Evolutionary conservation across 345 rosid genomes (phyloP), one percentile per base, ranked within the genome.

Genomic region (Rhizophora mangle): DNA sequence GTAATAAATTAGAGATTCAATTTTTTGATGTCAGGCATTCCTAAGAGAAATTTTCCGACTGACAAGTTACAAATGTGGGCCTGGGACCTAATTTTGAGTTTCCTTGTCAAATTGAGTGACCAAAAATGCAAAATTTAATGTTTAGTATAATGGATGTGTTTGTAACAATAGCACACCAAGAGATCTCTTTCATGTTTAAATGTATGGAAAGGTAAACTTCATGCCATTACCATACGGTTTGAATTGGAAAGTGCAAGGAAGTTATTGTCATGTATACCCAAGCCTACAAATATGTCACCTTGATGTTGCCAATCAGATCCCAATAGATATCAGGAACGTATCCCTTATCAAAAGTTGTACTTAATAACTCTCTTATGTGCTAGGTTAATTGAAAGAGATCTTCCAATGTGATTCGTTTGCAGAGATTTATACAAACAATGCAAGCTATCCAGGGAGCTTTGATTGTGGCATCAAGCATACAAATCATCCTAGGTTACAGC

Each of bases 401-500:
- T 78, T 82, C 77, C 81, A 53, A 69, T 72, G 74, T 78, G 71
- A 78, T 76, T 83, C 78, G 74, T 74, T 78, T 91, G 86, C 84
- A 93, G 98, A 91, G 98, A 78, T 93, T 93, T 84, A 79, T 89
- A 70, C 93, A 88, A 60, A 88, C 97, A 0, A 91, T 94, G 93
- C 82, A 88, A 74, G 93, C 98, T 13, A 87, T 88, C 73, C 97
- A 91, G 82, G 98, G 97, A 39, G 95, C 98, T 31, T 79, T 91
- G 71, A 88, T 91, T 62, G 90, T 94, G 32, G 96, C 98, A 24
- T 88, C 98, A 19, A 88, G 91, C 83, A 79, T 89, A 77, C 96
- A 89, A 75, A 95, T 95, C 74, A 79, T 89, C 77, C 86, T 91
- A 60, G 97, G 97, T 8, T 92, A 89, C 64, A 87, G 96, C 79